Conservation (phyloP, 129 eudicot species). For the Deinandra increscens region DNA sequence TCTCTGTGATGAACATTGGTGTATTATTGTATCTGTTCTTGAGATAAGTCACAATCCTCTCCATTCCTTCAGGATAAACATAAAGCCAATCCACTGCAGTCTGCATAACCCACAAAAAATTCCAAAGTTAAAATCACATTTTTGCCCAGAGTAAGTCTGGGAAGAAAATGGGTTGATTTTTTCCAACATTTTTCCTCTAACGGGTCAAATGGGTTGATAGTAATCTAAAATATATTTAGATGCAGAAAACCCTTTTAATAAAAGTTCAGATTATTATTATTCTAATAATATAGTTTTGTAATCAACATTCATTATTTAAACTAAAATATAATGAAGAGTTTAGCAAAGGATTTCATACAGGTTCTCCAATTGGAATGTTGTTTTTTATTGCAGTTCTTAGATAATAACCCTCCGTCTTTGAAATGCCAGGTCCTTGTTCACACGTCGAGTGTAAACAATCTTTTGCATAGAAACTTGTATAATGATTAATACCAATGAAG, state of each 20-base stretch:
- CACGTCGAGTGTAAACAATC: constrained; percentile 69
- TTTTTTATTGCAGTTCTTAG: constrained; percentile 48
- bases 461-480: constrained; percentile 59
- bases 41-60: constrained; percentile 59
- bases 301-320: no score
- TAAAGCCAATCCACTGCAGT: constrained; percentile 64
- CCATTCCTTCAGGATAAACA: constrained; percentile 71
- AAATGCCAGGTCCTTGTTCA: constrained; percentile 43
- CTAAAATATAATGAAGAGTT: background rate
- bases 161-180: background rate
- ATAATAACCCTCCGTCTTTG: constrained; percentile 56
- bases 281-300: background rate
- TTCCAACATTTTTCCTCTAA: background rate
- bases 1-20: constrained; percentile 73
- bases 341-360: constrained; percentile 39
- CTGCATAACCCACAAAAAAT: constrained; percentile 30
- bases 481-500: constrained; percentile 78
- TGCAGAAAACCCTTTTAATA: background rate
- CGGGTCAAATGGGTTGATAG: background rate
- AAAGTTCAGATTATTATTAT: background rate
- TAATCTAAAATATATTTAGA: background rate
- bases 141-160: background rate
- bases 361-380: constrained; percentile 54
- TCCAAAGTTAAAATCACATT: background rate
- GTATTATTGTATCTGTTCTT: constrained; percentile 70